Percentiles rank a stretch among this genome's conserved stretches.
Conservation (phyloP, 768 basidiomycete genomes). For the Mycena latifolia region DNA sequence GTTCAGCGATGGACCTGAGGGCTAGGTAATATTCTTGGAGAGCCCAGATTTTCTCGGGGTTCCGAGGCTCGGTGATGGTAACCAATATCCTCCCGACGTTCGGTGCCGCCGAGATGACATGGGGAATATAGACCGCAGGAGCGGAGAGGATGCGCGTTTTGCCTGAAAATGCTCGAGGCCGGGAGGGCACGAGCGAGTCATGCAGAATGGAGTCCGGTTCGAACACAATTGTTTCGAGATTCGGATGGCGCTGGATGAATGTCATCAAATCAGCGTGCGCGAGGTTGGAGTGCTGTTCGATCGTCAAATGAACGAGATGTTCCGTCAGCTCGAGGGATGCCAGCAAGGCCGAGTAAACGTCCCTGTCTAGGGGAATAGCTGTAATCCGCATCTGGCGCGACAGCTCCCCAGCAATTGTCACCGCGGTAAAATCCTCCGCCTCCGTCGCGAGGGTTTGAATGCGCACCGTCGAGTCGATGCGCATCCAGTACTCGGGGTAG, state of each 20-base stretch:
- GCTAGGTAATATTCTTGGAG: not conserved
- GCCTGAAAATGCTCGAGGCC: no score
- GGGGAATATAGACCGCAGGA: not conserved
- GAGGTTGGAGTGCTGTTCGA: not conserved
- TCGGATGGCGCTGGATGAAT: constrained; percentile 5
- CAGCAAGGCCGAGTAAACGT: not conserved
- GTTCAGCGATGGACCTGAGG: not conserved
- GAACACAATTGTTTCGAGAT: not conserved
- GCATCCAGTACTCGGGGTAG: not conserved
- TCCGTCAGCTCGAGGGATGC: not conserved
- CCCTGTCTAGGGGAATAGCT: not conserved
- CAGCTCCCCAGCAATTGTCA: no score
- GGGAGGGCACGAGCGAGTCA: no score
- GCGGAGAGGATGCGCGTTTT: not conserved
- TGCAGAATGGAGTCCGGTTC: not conserved
- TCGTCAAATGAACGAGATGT: not conserved
- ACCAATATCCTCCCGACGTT: not conserved
- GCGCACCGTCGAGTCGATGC: not conserved
- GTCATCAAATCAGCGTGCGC: not conserved
- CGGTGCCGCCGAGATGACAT: not conserved
- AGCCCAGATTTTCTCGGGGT: not conserved
- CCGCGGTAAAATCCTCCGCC: not conserved
- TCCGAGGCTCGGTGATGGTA: not conserved
- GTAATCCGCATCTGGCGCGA: no score
- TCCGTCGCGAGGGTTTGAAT: not conserved